A percentile compares a stretch with the other conserved stretches of the same genome.
These are phyloP conservation scores for Trametes punicea DNA, from an alignment of 768 basidiomycete genomes.

Conservation along the genomic window DNA sequence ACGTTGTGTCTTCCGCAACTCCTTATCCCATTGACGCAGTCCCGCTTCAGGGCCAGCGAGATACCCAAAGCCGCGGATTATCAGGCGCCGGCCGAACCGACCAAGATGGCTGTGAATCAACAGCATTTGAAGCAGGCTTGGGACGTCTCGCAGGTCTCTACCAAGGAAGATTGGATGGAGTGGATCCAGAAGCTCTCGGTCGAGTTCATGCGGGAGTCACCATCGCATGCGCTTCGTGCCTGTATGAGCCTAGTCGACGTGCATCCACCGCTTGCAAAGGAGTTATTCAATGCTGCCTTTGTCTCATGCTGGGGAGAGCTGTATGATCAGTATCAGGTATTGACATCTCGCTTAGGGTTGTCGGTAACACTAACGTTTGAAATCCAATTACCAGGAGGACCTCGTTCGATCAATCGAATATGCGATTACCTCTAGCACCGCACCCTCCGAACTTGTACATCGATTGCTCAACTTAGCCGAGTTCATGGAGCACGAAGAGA, in stretches of 20 bases:
- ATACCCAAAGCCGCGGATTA: slow-evolving; percentile 64
- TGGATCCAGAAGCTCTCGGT: slow-evolving; percentile 94
- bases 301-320: slow-evolving; percentile 96
- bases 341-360: not conserved
- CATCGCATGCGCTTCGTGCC: slow-evolving; percentile 95
- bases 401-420: slow-evolving; percentile 85
- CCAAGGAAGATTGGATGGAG: slow-evolving; percentile 87
- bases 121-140: slow-evolving; percentile 96
- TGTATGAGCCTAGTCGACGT: slow-evolving; percentile 93
- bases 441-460: slow-evolving; percentile 88
- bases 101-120: slow-evolving; percentile 92
- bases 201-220: slow-evolving; percentile 97
- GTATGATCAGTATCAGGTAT: slow-evolving; percentile 94
- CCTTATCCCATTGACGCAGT: slow-evolving; percentile 50
- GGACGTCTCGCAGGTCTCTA: slow-evolving; percentile 77
- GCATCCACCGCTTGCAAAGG: slow-evolving; percentile 86
- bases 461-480: slow-evolving; percentile 91
- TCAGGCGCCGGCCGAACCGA: slow-evolving; percentile 75
- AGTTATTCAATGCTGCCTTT: slow-evolving; percentile 97
- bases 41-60: slow-evolving; percentile 46
- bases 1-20: not conserved
- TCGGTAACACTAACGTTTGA: not conserved
- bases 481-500: slow-evolving; percentile 99
- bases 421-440: slow-evolving; percentile 73
- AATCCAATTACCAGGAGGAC: slow-evolving; percentile 64